Evolutionary conservation across 345 rosid genomes (phyloP).

Genomic region (Salix purpurea): DNA sequence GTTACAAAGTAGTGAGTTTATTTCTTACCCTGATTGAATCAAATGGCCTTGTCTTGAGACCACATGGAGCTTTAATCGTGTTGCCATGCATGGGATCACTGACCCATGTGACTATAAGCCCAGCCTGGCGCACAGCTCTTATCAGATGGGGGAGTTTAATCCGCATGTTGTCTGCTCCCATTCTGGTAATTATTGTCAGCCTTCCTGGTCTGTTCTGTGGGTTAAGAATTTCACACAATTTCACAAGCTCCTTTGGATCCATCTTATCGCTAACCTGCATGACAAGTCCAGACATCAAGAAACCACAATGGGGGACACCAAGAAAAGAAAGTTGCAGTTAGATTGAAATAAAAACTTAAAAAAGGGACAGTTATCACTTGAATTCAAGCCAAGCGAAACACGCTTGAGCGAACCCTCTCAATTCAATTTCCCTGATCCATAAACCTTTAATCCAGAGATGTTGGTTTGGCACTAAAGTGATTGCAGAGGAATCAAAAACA

Average conservation of each 20-base stretch:
- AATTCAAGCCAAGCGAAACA: too few species aligned
- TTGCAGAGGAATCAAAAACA: background rate
- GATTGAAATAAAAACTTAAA: background rate
- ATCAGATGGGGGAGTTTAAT: conserved; percentile 57
- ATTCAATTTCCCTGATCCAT: background rate
- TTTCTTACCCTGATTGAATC: conserved; percentile 43
- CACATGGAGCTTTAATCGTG: conserved; percentile 60
- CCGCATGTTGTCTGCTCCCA: conserved; percentile 69
- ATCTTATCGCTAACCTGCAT: conserved; percentile 57
- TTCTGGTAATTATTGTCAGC: conserved; percentile 49
- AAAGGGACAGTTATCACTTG: too few species aligned
- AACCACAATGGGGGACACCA: background rate
- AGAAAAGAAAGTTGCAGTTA: background rate
- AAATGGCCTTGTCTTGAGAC: conserved; percentile 57
- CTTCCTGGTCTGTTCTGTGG: conserved; percentile 60
- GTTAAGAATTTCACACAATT: conserved; percentile 52
- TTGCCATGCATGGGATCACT: conserved; percentile 73
- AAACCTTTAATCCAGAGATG: background rate
- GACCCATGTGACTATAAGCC: conserved; percentile 68
- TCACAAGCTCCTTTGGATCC: conserved; percentile 57
- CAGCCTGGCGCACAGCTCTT: conserved; percentile 56
- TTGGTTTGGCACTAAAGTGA: background rate
- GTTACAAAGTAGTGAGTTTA: background rate
- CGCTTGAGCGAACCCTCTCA: too few species aligned
- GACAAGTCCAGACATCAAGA: conserved; percentile 7